A percentile compares a stretch with the other conserved stretches of the same genome.
These are phyloP conservation scores for Ettlia oleoabundans DNA, from an alignment of 139 green algal genomes.

Conservation along the genomic window DNA sequence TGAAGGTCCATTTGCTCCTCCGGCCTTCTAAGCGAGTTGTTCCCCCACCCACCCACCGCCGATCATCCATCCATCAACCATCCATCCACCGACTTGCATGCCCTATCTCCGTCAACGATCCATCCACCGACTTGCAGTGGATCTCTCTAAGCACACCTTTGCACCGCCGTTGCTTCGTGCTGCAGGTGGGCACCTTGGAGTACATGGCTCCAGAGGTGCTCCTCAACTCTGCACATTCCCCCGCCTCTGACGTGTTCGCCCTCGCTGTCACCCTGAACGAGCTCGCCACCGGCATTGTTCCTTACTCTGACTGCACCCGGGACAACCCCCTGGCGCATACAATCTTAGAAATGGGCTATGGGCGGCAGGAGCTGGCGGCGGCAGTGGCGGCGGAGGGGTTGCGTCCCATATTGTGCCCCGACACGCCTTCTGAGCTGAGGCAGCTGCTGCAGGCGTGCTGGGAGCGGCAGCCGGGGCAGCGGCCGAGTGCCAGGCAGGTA, in stretches of 20 bases:
- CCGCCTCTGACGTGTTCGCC: constrained; percentile 83
- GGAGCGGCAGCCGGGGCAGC: constrained; percentile 50
- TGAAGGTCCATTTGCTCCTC: too few species aligned
- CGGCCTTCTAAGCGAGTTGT: neutral
- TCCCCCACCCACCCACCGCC: neutral
- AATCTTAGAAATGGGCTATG: constrained; percentile 91
- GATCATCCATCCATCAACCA: too few species aligned
- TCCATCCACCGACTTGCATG: too few species aligned
- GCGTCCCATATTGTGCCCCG: constrained; percentile 64
- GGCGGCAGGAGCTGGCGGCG: constrained; percentile 81
- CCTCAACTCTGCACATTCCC: constrained; percentile 33
- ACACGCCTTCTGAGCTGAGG: constrained; percentile 38
- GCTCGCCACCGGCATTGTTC: constrained; percentile 53
- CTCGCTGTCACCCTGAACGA: constrained; percentile 81
- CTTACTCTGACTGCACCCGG: constrained; percentile 82
- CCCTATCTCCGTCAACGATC: too few species aligned
- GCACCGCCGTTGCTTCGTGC: too few species aligned
- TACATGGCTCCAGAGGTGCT: constrained; percentile 94
- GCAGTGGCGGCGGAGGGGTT: constrained; percentile 85
- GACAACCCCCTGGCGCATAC: constrained; percentile 91
- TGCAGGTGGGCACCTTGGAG: constrained; percentile 80
- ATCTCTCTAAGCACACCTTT: too few species aligned
- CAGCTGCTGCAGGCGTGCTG: constrained; percentile 72
- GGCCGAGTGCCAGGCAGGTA: constrained; percentile 61
- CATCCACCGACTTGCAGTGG: too few species aligned